Evolutionary conservation across 495 filamentous ascomycete species (phyloP).

Genomic region (Cenococcum geophilum): DNA sequence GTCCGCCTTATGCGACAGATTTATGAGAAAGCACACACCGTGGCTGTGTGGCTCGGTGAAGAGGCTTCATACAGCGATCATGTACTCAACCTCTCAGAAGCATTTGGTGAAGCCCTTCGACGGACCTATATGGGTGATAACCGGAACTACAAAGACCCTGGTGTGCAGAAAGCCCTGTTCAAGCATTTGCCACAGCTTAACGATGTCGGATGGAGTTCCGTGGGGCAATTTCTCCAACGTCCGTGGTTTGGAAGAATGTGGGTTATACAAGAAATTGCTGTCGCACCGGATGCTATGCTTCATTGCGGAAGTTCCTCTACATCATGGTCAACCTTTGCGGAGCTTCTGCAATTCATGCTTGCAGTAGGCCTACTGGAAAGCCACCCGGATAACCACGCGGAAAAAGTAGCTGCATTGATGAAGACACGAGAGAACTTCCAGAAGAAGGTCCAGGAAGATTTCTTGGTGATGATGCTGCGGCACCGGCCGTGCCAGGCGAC

Average conservation of each 20-base stretch:
- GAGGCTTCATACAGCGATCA: background rate
- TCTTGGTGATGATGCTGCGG: constrained; percentile 1
- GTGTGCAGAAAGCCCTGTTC: background rate
- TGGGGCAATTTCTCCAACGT: constrained; percentile 6
- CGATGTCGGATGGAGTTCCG: constrained; percentile 1
- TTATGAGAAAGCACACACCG: constrained; percentile 27
- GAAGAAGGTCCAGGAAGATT: background rate
- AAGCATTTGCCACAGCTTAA: background rate
- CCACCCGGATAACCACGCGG: constrained; percentile 3
- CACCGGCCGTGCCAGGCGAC: background rate
- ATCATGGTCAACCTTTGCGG: constrained; percentile 1
- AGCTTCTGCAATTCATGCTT: constrained; percentile 1
- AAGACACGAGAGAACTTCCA: constrained; percentile 6
- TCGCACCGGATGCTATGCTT: constrained; percentile 2
- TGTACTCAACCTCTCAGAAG: constrained; percentile 1
- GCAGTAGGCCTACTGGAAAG: background rate
- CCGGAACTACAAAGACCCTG: background rate
- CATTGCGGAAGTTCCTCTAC: constrained; percentile 5
- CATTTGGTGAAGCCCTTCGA: background rate
- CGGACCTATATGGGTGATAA: background rate
- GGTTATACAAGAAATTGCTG: constrained; percentile 13
- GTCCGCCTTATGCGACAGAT: constrained; percentile 34
- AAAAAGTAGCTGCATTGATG: constrained; percentile 3
- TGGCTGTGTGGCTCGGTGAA: constrained; percentile 36
- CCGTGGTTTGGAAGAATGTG: constrained; percentile 8